phyloP scores from a whole-genome alignment of 1,284 basidiomycete genomes.

The Ceratobasidium sp. region DNA sequence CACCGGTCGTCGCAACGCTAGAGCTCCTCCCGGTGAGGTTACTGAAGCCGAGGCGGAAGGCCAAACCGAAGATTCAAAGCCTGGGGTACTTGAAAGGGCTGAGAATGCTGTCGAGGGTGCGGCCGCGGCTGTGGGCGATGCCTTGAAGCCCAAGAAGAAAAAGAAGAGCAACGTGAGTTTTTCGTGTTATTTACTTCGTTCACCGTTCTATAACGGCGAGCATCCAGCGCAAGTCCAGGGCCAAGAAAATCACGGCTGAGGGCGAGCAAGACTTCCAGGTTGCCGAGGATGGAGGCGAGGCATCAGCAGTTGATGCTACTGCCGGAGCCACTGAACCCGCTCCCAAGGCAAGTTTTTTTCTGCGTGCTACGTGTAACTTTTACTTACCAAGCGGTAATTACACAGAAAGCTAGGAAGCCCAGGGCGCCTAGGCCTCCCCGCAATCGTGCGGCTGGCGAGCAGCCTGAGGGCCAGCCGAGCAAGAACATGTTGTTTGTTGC shows the following conservation, averaged over 20 bases:
- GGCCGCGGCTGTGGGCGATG: conserved; percentile 63
- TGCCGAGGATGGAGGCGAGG: conserved; percentile 49
- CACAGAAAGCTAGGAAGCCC: conserved; percentile 60
- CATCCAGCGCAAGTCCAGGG: conserved; percentile 57
- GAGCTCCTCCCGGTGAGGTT: conserved; percentile 84
- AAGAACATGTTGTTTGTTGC: conserved; percentile 92
- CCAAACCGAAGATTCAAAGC: conserved; percentile 58
- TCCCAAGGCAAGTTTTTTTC: conserved; percentile 31
- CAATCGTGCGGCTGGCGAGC: conserved; percentile 74
- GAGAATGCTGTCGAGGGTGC: conserved; percentile 62
- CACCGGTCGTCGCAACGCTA: conserved; percentile 80
- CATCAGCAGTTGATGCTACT: conserved; percentile 32
- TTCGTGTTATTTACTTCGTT: conserved; percentile 28
- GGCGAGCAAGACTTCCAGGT: conserved; percentile 55
- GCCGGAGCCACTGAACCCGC: conserved; percentile 38
- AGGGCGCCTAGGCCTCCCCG: conserved; percentile 71
- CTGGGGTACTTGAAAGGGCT: conserved; percentile 48
- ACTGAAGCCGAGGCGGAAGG: conserved; percentile 86
- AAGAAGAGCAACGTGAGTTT: conserved; percentile 74
- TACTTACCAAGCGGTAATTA: conserved; percentile 46
- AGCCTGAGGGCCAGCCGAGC: conserved; percentile 80
- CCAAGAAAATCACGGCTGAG: conserved; percentile 53
- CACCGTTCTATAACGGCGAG: no score
- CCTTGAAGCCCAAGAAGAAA: conserved; percentile 81
- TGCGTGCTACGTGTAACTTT: not conserved